phyloP scores from a whole-genome alignment of 768 basidiomycete genomes.

The Suillus subaureus region DNA sequence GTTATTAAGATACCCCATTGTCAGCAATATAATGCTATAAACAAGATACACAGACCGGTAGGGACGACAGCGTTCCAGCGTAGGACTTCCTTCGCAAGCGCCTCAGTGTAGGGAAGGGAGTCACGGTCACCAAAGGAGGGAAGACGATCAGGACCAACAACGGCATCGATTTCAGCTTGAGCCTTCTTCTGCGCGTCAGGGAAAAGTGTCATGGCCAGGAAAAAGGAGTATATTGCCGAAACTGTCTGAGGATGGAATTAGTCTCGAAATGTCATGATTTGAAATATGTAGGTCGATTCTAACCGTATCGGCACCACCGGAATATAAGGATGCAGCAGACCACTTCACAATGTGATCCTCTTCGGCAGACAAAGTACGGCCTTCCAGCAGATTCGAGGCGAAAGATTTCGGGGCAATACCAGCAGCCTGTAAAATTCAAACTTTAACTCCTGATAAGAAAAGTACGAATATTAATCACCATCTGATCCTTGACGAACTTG shows the following conservation, averaged over 20 bases:
- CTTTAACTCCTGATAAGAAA: not conserved
- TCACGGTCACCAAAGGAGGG: slow-evolving; percentile 62
- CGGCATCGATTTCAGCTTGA: slow-evolving; percentile 61
- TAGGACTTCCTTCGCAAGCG: slow-evolving; percentile 59
- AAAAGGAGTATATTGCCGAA: slow-evolving; percentile 17
- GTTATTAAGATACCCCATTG: slow-evolving; percentile 15
- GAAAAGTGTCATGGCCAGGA: slow-evolving; percentile 11
- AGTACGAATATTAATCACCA: slow-evolving; percentile 39
- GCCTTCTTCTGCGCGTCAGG: slow-evolving; percentile 58
- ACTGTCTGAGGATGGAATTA: slow-evolving; percentile 1
- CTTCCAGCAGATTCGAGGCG: slow-evolving; percentile 58
- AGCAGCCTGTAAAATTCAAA: slow-evolving; percentile 44
- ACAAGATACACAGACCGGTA: slow-evolving; percentile 40
- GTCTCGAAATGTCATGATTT: not conserved
- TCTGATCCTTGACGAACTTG: slow-evolving; percentile 62
- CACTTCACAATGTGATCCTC: slow-evolving; percentile 67
- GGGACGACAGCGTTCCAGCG: slow-evolving; percentile 46
- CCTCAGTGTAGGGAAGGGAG: slow-evolving; percentile 62
- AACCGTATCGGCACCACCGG: slow-evolving; percentile 19
- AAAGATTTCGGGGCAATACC: slow-evolving; percentile 55
- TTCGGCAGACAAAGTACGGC: slow-evolving; percentile 48
- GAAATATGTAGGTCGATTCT: not conserved
- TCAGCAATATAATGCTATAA: slow-evolving; percentile 36
- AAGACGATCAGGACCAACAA: slow-evolving; percentile 60
- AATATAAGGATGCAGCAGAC: slow-evolving; percentile 44